Evolutionary conservation across 2,329 filamentous ascomycete genomes (phyloP).

Genomic region (Ramularia endophylla): DNA sequence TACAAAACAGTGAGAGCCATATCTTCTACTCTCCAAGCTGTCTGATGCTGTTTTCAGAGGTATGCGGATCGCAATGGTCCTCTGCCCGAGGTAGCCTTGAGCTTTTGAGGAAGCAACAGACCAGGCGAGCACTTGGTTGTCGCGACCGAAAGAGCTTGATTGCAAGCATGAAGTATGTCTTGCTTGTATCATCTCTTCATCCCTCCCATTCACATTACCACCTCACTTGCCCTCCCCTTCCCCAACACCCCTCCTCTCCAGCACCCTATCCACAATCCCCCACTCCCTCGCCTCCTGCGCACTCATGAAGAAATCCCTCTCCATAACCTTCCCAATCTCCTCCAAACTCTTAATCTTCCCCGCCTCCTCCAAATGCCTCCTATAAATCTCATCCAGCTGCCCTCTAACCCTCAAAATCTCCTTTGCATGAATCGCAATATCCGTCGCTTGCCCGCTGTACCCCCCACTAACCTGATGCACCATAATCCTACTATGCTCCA

Average conservation of each 20-base stretch:
- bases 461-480: slow-evolving; percentile 89
- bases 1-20: too few relatives aligned
- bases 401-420: slow-evolving; percentile 85
- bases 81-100: too few relatives aligned
- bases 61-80: too few relatives aligned
- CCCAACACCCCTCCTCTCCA: slow-evolving; percentile 51
- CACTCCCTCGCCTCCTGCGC: slow-evolving; percentile 82
- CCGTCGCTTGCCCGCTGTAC: slow-evolving; percentile 60
- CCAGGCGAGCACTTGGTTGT: too few relatives aligned
- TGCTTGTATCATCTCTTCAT: too few relatives aligned
- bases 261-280: slow-evolving; percentile 86
- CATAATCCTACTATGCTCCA: slow-evolving; percentile 96
- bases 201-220: background rate
- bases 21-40: too few relatives aligned
- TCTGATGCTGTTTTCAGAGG: too few relatives aligned
- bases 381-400: slow-evolving; percentile 87
- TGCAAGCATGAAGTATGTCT: too few relatives aligned
- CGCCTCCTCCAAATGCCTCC: slow-evolving; percentile 74
- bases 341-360: slow-evolving; percentile 55
- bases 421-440: slow-evolving; percentile 95
- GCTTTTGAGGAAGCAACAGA: too few relatives aligned
- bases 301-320: slow-evolving; percentile 90
- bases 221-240: slow-evolving; percentile 1
- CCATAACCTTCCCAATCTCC: slow-evolving; percentile 92
- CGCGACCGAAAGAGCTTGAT: too few relatives aligned